Evolutionary conservation across 140 eudicot genomes (phyloP).

Genomic region (Ambrosia hybrid): DNA sequence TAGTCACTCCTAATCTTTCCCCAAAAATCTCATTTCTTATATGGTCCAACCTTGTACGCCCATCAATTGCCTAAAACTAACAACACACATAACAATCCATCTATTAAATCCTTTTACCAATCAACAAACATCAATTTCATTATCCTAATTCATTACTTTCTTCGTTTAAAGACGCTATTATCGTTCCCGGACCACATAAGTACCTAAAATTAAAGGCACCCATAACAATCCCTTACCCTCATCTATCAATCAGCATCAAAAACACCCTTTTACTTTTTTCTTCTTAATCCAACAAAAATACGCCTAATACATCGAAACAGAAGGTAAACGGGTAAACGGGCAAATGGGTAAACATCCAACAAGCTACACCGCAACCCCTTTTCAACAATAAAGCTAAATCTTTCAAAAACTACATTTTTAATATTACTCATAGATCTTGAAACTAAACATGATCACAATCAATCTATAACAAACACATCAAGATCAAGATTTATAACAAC

Average conservation of each 20-base stretch:
- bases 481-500: background rate
- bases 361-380: too few species aligned
- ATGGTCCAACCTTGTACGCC: too few species aligned
- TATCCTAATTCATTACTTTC: background rate
- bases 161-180: background rate
- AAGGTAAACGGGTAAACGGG: too few species aligned
- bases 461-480: constrained; percentile 12
- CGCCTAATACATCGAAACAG: too few species aligned
- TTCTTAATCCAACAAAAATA: too few species aligned
- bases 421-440: too few species aligned
- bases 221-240: constrained; percentile 9
- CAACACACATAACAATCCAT: constrained; percentile 13
- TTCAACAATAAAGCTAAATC: too few species aligned
- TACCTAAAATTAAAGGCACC: constrained; percentile 8
- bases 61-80: background rate
- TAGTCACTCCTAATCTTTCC: too few species aligned
- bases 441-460: background rate
- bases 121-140: constrained; percentile 5
- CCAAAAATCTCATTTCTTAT: too few species aligned
- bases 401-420: too few species aligned
- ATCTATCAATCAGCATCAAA: constrained; percentile 9
- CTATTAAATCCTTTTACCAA: background rate
- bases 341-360: too few species aligned
- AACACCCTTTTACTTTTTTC: background rate
- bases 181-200: constrained; percentile 6